These are phyloP conservation scores for Rubus parviflorus DNA, from an alignment of 306 rosid species.

Conservation along the genomic window DNA sequence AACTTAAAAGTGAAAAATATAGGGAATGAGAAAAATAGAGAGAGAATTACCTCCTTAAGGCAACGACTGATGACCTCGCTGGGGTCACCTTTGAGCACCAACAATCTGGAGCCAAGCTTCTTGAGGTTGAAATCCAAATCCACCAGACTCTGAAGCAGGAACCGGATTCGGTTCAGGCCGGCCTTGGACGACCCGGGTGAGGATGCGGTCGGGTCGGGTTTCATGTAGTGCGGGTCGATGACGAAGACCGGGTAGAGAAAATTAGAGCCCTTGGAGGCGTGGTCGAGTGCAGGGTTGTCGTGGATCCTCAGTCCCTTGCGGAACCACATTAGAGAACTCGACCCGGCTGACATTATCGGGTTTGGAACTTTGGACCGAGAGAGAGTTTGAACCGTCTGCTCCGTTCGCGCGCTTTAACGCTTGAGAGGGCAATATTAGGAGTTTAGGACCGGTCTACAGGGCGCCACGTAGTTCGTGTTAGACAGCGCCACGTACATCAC, in stretches of 20 bases:
- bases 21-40: neutral
- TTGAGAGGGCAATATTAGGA: neutral
- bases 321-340: constrained; percentile 77
- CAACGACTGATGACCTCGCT: constrained; percentile 57
- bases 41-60: constrained; percentile 53
- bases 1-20: neutral
- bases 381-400: neutral
- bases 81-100: constrained; percentile 78
- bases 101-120: constrained; percentile 71
- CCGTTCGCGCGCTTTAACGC: constrained; percentile 47
- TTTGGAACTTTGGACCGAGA: neutral
- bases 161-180: constrained; percentile 69
- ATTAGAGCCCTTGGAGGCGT: constrained; percentile 42
- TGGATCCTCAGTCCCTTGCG: constrained; percentile 91
- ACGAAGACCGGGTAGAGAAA: constrained; percentile 69
- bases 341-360: constrained; percentile 44
- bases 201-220: constrained; percentile 55
- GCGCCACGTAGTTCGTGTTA: constrained; percentile 44
- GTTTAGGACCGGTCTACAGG: constrained; percentile 16
- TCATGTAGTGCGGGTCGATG: constrained; percentile 86
- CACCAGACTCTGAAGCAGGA: constrained; percentile 68
- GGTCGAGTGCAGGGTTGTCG: constrained; percentile 84
- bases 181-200: constrained; percentile 63
- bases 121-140: constrained; percentile 65
- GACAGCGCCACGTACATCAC: constrained; percentile 40